phyloP scores from a whole-genome alignment of 164 flowering plant genomes.

The Paratinospora sagittata region DNA sequence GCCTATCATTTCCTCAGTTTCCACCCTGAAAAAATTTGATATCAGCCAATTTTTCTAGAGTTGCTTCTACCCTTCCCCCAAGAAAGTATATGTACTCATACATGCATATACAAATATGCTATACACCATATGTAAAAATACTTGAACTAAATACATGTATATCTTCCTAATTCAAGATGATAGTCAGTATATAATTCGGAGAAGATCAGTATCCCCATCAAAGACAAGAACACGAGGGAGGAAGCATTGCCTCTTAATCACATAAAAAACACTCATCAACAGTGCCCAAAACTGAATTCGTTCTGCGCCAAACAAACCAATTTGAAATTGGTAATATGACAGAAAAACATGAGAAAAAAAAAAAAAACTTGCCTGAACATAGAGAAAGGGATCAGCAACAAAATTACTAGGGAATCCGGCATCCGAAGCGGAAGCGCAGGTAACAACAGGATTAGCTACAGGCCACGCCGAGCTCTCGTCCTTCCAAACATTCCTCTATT shows the following conservation, averaged over 20 bases:
- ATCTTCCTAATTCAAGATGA: neutral
- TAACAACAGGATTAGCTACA: constrained; percentile 52
- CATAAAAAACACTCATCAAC: neutral
- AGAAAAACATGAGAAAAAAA: neutral
- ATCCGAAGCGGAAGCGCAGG: constrained; percentile 41
- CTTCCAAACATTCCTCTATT: constrained; percentile 53
- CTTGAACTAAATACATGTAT: neutral
- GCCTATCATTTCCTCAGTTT: neutral
- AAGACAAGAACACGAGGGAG: neutral
- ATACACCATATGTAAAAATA: too few relatives aligned
- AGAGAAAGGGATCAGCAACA: constrained; percentile 85
- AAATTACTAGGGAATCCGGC: constrained; percentile 38
- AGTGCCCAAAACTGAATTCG: neutral
- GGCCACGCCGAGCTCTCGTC: constrained; percentile 84
- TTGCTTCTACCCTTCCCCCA: neutral
- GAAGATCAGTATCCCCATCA: neutral
- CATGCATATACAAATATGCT: neutral
- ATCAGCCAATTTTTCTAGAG: too few relatives aligned
- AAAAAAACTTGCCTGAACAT: constrained; percentile 42
- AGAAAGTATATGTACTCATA: neutral
- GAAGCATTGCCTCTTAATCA: neutral
- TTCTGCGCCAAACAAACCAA: neutral
- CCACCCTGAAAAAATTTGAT: too few relatives aligned
- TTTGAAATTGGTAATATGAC: neutral
- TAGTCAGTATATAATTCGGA: neutral